These are phyloP conservation scores for Millerozyma miso DNA, from an alignment of 805 yeast species.

Conservation along the genomic window DNA sequence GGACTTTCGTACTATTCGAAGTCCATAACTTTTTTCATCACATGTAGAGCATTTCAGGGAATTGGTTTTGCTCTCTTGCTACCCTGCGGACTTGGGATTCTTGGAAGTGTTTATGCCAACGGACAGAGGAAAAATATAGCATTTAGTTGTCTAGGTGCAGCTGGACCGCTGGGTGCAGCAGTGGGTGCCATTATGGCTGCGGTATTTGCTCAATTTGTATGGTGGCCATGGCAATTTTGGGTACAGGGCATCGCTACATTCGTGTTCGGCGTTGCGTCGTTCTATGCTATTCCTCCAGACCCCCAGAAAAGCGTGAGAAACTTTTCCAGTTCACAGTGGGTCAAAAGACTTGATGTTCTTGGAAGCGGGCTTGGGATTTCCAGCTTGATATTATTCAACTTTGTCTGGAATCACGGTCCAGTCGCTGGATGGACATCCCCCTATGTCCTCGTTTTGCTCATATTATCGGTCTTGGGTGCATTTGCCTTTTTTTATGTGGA, in stretches of 20 bases:
- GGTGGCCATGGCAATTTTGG: conserved; percentile 66
- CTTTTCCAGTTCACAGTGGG: conserved; percentile 4
- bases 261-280: conserved; percentile 25
- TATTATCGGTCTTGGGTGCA: conserved; percentile 44
- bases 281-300: conserved; percentile 36
- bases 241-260: conserved; percentile 38
- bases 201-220: conserved; percentile 38
- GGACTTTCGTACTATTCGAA: conserved; percentile 54
- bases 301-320: conserved; percentile 6
- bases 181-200: conserved; percentile 53
- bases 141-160: conserved; percentile 55
- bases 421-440: conserved; percentile 61
- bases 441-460: conserved; percentile 54
- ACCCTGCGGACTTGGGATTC: conserved; percentile 59
- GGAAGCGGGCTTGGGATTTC: conserved; percentile 48
- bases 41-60: conserved; percentile 62
- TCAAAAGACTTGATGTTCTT: conserved; percentile 16
- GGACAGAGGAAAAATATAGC: conserved; percentile 51
- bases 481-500: conserved; percentile 48
- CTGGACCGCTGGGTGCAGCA: conserved; percentile 61
- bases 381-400: conserved; percentile 61
- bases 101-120: conserved; percentile 38
- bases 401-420: conserved; percentile 76
- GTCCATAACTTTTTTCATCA: conserved; percentile 46
- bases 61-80: conserved; percentile 56